These are phyloP conservation scores for Glycine soja DNA, from an alignment of 306 rosid species.

Conservation along the genomic window DNA sequence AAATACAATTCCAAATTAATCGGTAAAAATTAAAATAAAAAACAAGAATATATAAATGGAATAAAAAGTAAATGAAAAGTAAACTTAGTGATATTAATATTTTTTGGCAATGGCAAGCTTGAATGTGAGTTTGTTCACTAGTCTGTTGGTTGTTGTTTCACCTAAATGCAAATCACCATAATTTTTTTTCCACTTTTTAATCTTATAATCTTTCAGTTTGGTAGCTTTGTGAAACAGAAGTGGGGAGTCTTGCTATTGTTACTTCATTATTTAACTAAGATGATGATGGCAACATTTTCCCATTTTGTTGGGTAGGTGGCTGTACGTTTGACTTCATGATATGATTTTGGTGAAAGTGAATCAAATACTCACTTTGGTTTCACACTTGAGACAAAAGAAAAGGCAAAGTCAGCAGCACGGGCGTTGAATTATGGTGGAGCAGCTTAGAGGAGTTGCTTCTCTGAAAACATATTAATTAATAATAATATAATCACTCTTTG, in stretches of 20 bases:
- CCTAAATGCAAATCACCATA: not conserved
- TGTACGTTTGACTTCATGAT: slow-evolving; percentile 54
- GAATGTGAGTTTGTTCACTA: not conserved
- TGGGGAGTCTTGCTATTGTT: not conserved
- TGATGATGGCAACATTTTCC: slow-evolving; percentile 39
- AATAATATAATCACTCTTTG: not conserved
- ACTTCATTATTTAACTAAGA: not conserved
- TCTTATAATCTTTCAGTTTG: not conserved
- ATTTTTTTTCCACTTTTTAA: not conserved
- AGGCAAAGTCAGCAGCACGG: slow-evolving; percentile 39
- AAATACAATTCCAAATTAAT: too few relatives aligned
- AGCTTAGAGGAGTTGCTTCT: slow-evolving; percentile 46
- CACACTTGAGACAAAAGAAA: not conserved
- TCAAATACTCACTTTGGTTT: slow-evolving; percentile 29
- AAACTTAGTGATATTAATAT: too few relatives aligned
- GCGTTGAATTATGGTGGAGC: slow-evolving; percentile 55
- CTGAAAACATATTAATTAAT: not conserved
- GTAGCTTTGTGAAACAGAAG: slow-evolving; percentile 29
- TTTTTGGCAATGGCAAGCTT: not conserved
- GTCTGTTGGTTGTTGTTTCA: slow-evolving; percentile 36
- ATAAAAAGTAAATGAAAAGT: too few relatives aligned
- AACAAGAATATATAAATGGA: too few relatives aligned
- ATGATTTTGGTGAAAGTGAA: slow-evolving; percentile 58
- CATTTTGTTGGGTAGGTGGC: slow-evolving; percentile 64
- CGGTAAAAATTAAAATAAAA: too few relatives aligned